Percentiles rank a stretch among this genome's conserved stretches.
phyloP scores from a whole-genome alignment of 345 rosid species.

The Camelina laxa region DNA sequence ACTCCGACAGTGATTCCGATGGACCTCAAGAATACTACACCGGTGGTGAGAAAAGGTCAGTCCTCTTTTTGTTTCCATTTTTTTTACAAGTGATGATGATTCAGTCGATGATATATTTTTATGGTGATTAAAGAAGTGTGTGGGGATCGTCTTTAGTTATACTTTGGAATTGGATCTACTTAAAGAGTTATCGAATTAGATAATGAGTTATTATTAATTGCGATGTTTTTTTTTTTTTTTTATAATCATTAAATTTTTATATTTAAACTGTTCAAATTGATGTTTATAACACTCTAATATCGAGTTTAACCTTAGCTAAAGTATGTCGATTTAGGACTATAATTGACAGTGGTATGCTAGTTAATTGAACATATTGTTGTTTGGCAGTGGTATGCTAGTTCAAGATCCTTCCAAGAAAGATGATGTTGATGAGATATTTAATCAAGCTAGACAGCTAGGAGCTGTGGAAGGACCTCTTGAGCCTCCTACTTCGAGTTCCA shows the following conservation, averaged over 20 bases:
- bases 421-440: slow-evolving; percentile 92
- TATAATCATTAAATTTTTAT: slow-evolving; percentile 3
- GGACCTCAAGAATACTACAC: slow-evolving; percentile 91
- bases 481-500: slow-evolving; percentile 74
- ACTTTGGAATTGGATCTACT: slow-evolving; percentile 42
- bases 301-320: neutral
- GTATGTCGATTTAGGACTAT: slow-evolving; percentile 15
- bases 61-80: neutral
- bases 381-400: slow-evolving; percentile 91
- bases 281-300: neutral
- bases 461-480: slow-evolving; percentile 93
- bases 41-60: slow-evolving; percentile 94
- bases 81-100: neutral
- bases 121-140: neutral
- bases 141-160: neutral
- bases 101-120: too few relatives aligned
- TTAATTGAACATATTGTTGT: slow-evolving; percentile 50
- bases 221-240: neutral
- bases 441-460: slow-evolving; percentile 89
- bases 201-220: neutral
- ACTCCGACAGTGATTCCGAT: slow-evolving; percentile 88
- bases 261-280: neutral
- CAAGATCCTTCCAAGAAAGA: slow-evolving; percentile 87
- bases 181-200: neutral
- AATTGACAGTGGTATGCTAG: slow-evolving; percentile 88